phyloP scores from a whole-genome alignment of 2,329 filamentous ascomycete species.

The Mycosphaerelloides madeirae region DNA sequence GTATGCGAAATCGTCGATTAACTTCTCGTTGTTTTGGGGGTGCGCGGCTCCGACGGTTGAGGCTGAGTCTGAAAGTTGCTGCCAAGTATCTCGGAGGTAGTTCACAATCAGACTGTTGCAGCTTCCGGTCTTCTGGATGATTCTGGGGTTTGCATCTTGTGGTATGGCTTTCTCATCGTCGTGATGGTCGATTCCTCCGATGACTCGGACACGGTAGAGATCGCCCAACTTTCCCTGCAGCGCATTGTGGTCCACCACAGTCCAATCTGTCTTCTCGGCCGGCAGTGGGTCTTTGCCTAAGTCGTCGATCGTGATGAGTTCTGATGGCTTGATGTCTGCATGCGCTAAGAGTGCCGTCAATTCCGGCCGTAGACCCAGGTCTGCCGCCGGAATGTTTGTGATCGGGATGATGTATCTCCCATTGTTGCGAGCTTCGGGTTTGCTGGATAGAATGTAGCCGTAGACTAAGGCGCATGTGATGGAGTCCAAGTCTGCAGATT shows the following conservation, averaged over 20 bases:
- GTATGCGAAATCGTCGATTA: constrained; percentile 33
- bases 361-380: constrained; percentile 69
- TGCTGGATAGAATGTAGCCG: constrained; percentile 66
- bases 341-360: constrained; percentile 60
- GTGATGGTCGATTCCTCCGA: constrained; percentile 73
- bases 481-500: constrained; percentile 71
- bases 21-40: constrained; percentile 36
- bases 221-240: constrained; percentile 58
- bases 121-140: constrained; percentile 65
- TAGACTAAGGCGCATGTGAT: constrained; percentile 69
- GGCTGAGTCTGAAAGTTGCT: constrained; percentile 39
- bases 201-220: constrained; percentile 51
- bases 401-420: constrained; percentile 63
- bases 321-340: constrained; percentile 54
- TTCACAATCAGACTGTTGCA: constrained; percentile 67
- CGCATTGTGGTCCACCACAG: constrained; percentile 76
- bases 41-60: constrained; percentile 36
- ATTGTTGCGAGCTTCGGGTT: constrained; percentile 43
- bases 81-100: constrained; percentile 56
- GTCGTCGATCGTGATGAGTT: constrained; percentile 63
- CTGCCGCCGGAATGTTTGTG: constrained; percentile 63
- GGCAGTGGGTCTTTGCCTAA: constrained; percentile 42
- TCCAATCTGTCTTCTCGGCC: constrained; percentile 59
- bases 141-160: constrained; percentile 48
- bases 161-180: constrained; percentile 61